Evolutionary conservation across 371 early-diverging fungal species (phyloP).

Genomic region (Actinomucor elegans): DNA sequence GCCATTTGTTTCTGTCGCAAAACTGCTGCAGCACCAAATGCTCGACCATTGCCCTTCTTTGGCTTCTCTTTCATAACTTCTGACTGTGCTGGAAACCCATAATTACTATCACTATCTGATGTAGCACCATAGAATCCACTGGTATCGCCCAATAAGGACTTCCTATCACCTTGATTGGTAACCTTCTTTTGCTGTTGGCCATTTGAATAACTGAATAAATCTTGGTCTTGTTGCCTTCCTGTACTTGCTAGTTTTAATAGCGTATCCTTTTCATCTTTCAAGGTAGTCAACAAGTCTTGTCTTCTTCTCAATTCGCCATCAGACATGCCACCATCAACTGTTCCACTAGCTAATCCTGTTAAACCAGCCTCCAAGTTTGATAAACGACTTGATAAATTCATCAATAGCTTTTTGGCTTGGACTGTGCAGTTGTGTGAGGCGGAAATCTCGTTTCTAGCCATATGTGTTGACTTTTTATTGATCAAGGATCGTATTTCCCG

Average conservation of each 20-base stretch:
- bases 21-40: slow-evolving; percentile 67
- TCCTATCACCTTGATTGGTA: slow-evolving; percentile 22
- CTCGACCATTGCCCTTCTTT: slow-evolving; percentile 40
- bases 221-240: slow-evolving; percentile 44
- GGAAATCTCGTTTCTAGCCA: slow-evolving; percentile 74
- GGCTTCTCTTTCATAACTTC: background rate
- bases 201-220: slow-evolving; percentile 12
- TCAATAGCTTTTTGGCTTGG: slow-evolving; percentile 77
- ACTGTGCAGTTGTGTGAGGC: slow-evolving; percentile 76
- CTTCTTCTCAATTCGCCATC: slow-evolving; percentile 77
- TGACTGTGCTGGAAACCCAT: slow-evolving; percentile 22
- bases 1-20: slow-evolving; percentile 27
- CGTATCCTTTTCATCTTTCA: slow-evolving; percentile 73
- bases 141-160: slow-evolving; percentile 20
- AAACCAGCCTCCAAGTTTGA: slow-evolving; percentile 61
- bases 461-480: slow-evolving; percentile 67
- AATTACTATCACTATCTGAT: background rate
- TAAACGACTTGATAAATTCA: slow-evolving; percentile 50
- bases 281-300: slow-evolving; percentile 71
- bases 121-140: slow-evolving; percentile 6
- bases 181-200: background rate
- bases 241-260: slow-evolving; percentile 57
- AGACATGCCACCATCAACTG: slow-evolving; percentile 39
- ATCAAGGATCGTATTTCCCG: slow-evolving; percentile 75
- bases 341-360: slow-evolving; percentile 41